Base-by-base conservation (phyloP, 1,139 yeast genomes). In the Magnusiomyces paraingens region DNA sequence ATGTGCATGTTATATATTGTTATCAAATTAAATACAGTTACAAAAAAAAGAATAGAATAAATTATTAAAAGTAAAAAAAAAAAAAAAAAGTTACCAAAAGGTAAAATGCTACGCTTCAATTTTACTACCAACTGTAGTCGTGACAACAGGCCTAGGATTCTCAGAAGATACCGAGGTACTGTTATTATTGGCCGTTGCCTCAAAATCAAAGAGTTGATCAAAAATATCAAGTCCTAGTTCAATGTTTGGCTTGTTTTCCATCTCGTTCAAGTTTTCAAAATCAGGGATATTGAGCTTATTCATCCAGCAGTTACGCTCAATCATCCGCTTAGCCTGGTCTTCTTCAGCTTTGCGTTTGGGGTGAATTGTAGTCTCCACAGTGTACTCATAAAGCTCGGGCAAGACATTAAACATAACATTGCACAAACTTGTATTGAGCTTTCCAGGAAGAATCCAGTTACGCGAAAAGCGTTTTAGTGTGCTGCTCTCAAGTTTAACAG, bases 231-330 rank as follows among this genome's bases (percentile, higher is more conserved):
- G 50, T 14, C 50, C 43, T 21, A 47, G 14, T 15, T 47, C 42
- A 11, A 21, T 18, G 3, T 50, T 52, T 2, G 54, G 54, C 40
- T 47, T 45, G 35, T 20, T 22, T 8, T 35, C 18, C 6, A 22
- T 36, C n/a, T 40, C 42, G 14, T 47, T 42, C 8, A n/a, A 14
- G 11, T 47, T 52, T 36, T 53, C 55, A 36, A 51, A 21, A 14
- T 44, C 42, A 26, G 32, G 32, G 32, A 26, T 26, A 26, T 40
- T 10, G 20, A 55, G 46, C 6, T 49, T 49, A 40, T 55, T 55
- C 58, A 55, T 55, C 58, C 58, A 55, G 39, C 58, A 55, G 47
- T 55, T 50, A 39, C 46, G 48, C 22, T 52, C 58, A 41, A 52
- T 17, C 21, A 41, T 12, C 15, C 18, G 44, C 12, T 22, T 12